Conservation (phyloP, 2,329 filamentous ascomycete species). For the Alternaria ventricosa region DNA sequence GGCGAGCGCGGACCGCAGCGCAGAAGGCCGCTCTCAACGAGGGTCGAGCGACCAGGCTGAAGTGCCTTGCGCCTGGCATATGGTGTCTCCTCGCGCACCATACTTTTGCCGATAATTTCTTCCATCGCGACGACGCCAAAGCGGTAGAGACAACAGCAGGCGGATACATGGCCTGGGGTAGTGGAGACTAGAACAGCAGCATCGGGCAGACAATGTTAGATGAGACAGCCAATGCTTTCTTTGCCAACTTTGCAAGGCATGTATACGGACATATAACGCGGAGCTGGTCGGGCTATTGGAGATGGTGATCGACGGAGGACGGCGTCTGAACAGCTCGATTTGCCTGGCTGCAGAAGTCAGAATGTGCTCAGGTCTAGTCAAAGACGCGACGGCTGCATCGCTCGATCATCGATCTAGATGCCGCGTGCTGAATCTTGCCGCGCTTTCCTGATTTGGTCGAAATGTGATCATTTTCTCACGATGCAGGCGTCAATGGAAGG, state of each 20-base stretch:
- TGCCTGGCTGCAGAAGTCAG: too few species aligned
- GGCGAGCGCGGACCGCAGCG: background rate
- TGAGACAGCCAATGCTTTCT: background rate
- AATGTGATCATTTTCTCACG: background rate
- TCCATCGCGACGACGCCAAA: background rate
- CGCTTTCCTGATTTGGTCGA: background rate
- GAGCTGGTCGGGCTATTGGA: background rate
- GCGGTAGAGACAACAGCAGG: background rate
- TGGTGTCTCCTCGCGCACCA: too few species aligned
- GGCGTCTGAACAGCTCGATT: too few species aligned
- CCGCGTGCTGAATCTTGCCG: background rate
- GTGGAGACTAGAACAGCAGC: background rate
- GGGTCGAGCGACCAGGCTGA: background rate
- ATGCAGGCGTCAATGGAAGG: background rate
- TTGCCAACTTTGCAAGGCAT: background rate
- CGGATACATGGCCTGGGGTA: background rate
- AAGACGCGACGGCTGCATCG: background rate
- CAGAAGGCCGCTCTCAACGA: background rate
- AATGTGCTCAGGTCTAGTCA: background rate
- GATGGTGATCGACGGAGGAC: too few species aligned
- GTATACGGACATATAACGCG: background rate
- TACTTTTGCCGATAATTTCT: background rate
- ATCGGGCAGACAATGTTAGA: background rate
- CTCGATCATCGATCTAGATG: background rate
- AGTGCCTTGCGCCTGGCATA: background rate